Conservation (phyloP, 2,329 filamentous ascomycete species). For the Pseudofabraea citricarpa region DNA sequence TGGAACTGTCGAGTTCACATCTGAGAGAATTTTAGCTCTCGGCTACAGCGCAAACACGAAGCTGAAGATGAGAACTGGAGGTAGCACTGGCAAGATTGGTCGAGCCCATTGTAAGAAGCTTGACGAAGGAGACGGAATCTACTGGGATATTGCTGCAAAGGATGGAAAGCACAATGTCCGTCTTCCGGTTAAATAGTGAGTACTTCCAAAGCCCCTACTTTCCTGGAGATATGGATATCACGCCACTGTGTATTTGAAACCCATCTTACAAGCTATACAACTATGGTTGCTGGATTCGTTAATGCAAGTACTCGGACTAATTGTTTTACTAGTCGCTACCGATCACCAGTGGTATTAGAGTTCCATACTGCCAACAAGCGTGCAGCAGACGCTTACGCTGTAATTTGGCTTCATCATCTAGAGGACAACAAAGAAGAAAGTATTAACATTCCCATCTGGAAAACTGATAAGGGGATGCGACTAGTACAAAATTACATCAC, state of each 20-base stretch:
- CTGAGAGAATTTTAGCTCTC: conserved; percentile 61
- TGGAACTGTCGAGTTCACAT: conserved; percentile 85
- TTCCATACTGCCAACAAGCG: conserved; percentile 69
- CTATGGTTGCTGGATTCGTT: too few species aligned
- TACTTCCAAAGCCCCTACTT: too few species aligned
- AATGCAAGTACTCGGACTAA: too few species aligned
- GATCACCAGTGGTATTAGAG: conserved; percentile 81
- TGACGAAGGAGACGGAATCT: conserved; percentile 54
- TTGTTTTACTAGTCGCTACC: not conserved
- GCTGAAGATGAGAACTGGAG: conserved; percentile 80
- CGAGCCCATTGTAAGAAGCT: conserved; percentile 56
- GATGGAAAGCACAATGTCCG: conserved; percentile 51
- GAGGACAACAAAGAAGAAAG: conserved; percentile 72
- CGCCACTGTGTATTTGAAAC: too few species aligned
- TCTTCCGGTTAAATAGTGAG: conserved; percentile 82
- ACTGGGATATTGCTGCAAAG: conserved; percentile 50
- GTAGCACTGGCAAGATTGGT: conserved; percentile 68
- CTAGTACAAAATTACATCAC: conserved; percentile 92
- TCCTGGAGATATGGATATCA: too few species aligned
- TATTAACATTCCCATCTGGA: conserved; percentile 89
- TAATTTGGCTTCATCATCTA: conserved; percentile 82
- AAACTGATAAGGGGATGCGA: conserved; percentile 67
- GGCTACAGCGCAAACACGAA: conserved; percentile 60
- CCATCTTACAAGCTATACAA: too few species aligned
- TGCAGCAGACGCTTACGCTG: conserved; percentile 67